These are phyloP conservation scores for Hypholoma fasciculare DNA, from an alignment of 768 basidiomycete species.

Conservation along the genomic window DNA sequence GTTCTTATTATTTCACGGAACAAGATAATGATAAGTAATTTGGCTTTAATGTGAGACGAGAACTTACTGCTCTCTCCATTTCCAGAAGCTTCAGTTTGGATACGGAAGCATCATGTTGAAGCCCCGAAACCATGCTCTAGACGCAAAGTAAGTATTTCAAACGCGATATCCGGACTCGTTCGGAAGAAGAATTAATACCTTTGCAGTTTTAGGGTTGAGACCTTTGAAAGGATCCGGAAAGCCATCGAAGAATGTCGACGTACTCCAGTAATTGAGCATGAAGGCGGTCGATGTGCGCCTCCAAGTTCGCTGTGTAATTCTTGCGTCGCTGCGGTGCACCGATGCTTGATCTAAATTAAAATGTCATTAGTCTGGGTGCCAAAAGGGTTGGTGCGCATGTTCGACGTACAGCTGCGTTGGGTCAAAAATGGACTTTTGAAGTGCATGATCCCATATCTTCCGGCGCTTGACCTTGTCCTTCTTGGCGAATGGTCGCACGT, in stretches of 20 bases:
- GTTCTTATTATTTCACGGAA: conserved; percentile 22
- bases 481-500: conserved; percentile 67
- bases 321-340: conserved; percentile 68
- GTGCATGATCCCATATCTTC: conserved; percentile 78
- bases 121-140: conserved; percentile 73
- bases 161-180: neutral
- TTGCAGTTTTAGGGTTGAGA: conserved; percentile 75
- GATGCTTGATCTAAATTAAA: conserved; percentile 52
- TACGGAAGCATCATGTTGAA: conserved; percentile 64
- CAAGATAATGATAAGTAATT: neutral
- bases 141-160: neutral
- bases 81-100: conserved; percentile 66
- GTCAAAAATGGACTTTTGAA: conserved; percentile 71
- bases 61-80: conserved; percentile 64
- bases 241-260: neutral
- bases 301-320: conserved; percentile 72
- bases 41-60: neutral
- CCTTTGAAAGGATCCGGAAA: conserved; percentile 49
- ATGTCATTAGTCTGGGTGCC: neutral
- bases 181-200: conserved; percentile 38
- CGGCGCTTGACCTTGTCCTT: conserved; percentile 65
- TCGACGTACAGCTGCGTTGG: conserved; percentile 62
- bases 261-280: conserved; percentile 58
- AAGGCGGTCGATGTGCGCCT: conserved; percentile 69
- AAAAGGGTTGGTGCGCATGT: neutral